Evolutionary conservation across 805 yeast genomes (phyloP), one percentile per base, ranked within the genome.

Genomic region (Metschnikowia corniflorae): DNA sequence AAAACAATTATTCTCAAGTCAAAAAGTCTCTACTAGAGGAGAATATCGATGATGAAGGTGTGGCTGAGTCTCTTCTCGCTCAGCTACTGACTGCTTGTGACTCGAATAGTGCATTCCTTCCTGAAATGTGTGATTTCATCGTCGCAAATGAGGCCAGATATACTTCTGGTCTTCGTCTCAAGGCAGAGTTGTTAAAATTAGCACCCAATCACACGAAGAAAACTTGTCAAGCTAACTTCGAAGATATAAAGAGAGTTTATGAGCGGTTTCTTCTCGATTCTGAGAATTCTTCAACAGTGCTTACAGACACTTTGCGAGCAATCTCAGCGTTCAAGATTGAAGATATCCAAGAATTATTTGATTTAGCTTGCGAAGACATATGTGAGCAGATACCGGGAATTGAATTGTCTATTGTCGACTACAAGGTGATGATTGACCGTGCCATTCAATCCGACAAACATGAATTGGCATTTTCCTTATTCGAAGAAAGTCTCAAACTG

Each of bases 401-500:
- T 14, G 35, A 37, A 19, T 27, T 19, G 5, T 26, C 40, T 4
- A 25, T 37, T 23, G 16, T 17, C 7, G 37, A 29, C 17, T 38
- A 42, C 47, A 61, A 60, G 39, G 34, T 47, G 24, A 39, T 61
- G 26, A 43, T 67, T 6, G 70, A 63, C 29, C 35, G 39, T 14
- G 60, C 64, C 1, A 50, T 63, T 15, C 19, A 30, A 8, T 7
- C 10, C 2, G 32, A 44, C 9, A 52, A 63, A 28, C 32, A 41
- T 23, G 35, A 41, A 1, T 31, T 36, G 22, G 71, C 71, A 1
- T 29, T 50, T 7, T 37, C 52, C 16, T 35, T 62, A 8, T 68
- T 64, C 36, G 58, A 59, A 12, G 57, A 61, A 32, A 65, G 71
- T 42, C 25, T 60, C 12, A 35, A 40, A 3, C 16, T 33, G 12